Evolutionary conservation across 2,329 filamentous ascomycete species (phyloP).

Genomic region (Epichloe sibirici): DNA sequence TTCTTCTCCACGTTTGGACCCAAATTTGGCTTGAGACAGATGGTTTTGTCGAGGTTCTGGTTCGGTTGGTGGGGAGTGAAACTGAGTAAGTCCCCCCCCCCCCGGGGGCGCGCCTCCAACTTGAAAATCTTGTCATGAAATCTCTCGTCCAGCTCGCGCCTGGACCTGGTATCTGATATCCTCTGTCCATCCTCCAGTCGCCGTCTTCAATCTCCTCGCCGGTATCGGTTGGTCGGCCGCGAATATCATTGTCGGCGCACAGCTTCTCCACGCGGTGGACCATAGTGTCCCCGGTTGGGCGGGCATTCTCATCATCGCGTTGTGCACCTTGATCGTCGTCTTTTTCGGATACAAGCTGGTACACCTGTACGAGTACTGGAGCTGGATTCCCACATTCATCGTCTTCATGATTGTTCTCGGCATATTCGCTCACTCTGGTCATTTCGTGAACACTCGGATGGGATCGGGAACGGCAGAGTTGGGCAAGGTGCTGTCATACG

Average conservation of each 20-base stretch:
- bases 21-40: constrained; percentile 59
- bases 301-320: constrained; percentile 59
- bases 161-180: too few species aligned
- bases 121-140: too few species aligned
- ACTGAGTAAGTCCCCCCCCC: constrained; percentile 35
- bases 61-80: constrained; percentile 61
- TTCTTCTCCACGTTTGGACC: constrained; percentile 68
- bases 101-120: too few species aligned
- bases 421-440: constrained; percentile 43
- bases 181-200: constrained; percentile 32
- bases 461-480: constrained; percentile 44
- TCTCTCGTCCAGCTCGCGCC: too few species aligned
- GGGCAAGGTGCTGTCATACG: constrained; percentile 54
- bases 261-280: constrained; percentile 62
- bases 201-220: constrained; percentile 55
- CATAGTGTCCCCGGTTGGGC: constrained; percentile 53
- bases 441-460: constrained; percentile 51
- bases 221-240: constrained; percentile 64
- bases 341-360: constrained; percentile 67
- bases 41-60: constrained; percentile 62
- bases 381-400: constrained; percentile 60
- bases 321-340: constrained; percentile 54
- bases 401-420: constrained; percentile 53
- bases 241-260: constrained; percentile 64
- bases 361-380: constrained; percentile 61